Conservation (phyloP, 192 early-diverging fungal genomes). For the Podochytrium sp. region DNA sequence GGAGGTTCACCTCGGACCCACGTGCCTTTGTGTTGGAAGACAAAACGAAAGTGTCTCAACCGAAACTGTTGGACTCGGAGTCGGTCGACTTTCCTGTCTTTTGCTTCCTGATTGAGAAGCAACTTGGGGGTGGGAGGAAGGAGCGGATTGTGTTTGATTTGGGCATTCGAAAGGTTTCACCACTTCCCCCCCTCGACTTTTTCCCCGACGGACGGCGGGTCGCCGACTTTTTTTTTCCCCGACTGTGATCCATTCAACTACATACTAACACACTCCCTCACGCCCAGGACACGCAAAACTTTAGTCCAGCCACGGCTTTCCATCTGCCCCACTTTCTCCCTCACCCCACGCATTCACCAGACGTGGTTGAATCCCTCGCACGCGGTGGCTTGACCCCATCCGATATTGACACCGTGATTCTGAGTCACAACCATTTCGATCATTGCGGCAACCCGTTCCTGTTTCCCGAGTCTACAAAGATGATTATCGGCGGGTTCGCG, state of each 20-base stretch:
- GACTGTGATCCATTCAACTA: not conserved
- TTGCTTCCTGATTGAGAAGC: conserved; percentile 7
- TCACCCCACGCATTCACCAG: not conserved
- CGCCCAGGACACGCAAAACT: not conserved
- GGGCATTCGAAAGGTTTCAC: not conserved
- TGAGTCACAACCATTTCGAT: conserved; percentile 14
- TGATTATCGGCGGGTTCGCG: conserved; percentile 2
- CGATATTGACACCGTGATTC: conserved; percentile 7
- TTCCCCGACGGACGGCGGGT: not conserved
- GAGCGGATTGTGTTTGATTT: conserved; percentile 9
- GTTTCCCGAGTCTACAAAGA: not conserved
- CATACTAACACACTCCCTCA: not conserved
- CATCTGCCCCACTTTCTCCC: not conserved
- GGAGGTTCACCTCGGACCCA: conserved; percentile 10
- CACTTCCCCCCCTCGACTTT: not conserved
- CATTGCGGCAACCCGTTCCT: not conserved
- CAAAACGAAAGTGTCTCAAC: not conserved
- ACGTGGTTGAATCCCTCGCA: conserved; percentile 2
- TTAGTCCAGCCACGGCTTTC: not conserved
- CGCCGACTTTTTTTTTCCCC: too few species aligned
- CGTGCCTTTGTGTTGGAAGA: not conserved
- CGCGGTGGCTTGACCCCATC: not conserved
- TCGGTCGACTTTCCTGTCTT: not conserved
- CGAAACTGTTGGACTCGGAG: not conserved
- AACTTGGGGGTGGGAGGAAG: not conserved